Base-by-base conservation (phyloP, 371 early-diverging fungal species). In the Phascolomyces articulosus region DNA sequence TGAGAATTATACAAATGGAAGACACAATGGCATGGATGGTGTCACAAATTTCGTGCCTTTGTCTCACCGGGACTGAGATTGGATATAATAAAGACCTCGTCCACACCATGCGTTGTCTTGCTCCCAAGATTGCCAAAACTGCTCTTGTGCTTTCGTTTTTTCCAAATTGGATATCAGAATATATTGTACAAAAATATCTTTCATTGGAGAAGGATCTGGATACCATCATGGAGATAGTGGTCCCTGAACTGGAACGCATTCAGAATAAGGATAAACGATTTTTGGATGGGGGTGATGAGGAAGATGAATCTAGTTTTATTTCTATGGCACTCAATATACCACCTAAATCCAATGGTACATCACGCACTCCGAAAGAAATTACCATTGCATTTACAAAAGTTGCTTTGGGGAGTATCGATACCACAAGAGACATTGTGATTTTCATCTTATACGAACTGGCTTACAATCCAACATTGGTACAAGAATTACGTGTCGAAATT, bases 361-460 rank as follows among this genome's bases (percentile, higher is more conserved):
- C 58, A 0, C 67, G 72, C 27, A 41, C 62, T 2, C 51, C 58
- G 0, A 51, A 69, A 64, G 74, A 74, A 24, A 59, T 64, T 10
- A 74, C 78, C n/a, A 72, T 70, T 49, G 58, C 59, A 15, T 72
- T 77, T 34, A 72, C 70, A 23, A 58, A 63, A 15, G 67, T 74
- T 28, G 78, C 74, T 13, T 63, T 77, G 28, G 72, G 74, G 23
- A 77, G 78, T 61, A 74, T 77, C 27, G 74, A 74, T 47, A 72
- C 78, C 13, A 77, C 78, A 3, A 72, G 70, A 27, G 70, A 72
- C 40, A 69, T 72, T 28, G 29, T 68, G 9, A 55, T 70, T 4
- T 68, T 77, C 24, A 64, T 72, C 15, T 31, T 77, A 0, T 72
- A 74, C 53, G 72, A 77, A 27, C 58, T 77, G 1, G 65, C 74